phyloP scores from a whole-genome alignment of 2,329 filamentous ascomycete genomes.

The Dothidotthia symphoricarpi region DNA sequence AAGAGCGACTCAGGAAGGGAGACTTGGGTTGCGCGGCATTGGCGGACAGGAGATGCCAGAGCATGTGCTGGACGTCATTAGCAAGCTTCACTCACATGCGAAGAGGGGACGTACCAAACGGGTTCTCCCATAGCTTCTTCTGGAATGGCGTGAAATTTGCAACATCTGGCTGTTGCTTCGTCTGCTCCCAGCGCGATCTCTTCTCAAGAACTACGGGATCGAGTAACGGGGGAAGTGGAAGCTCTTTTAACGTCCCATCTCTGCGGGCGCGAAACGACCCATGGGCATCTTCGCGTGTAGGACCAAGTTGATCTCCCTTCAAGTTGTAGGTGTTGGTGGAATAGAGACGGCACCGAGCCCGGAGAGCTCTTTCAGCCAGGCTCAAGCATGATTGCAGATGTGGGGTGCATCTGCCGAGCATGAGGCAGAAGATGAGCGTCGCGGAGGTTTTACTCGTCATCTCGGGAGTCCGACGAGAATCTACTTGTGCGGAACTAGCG shows the following conservation, averaged over 20 bases:
- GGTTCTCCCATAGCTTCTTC: constrained; percentile 59
- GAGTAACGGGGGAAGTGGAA: constrained; percentile 52
- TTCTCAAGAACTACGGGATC: constrained; percentile 44
- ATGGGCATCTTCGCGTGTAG: constrained; percentile 31
- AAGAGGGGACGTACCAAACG: constrained; percentile 55
- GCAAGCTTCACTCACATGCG: neutral
- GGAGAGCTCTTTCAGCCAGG: constrained; percentile 9
- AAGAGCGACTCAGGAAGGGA: constrained; percentile 62
- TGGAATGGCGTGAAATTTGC: constrained; percentile 53
- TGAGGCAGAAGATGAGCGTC: constrained; percentile 13
- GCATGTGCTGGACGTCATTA: constrained; percentile 53
- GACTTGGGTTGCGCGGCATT: constrained; percentile 52
- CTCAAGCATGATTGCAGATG: constrained; percentile 19
- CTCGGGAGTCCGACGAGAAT: neutral
- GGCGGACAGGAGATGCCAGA: constrained; percentile 60
- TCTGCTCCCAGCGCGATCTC: constrained; percentile 39
- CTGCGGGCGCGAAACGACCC: constrained; percentile 35
- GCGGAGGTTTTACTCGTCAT: no score
- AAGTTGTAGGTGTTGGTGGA: constrained; percentile 12
- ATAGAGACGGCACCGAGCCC: constrained; percentile 12
- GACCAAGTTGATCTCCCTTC: constrained; percentile 27
- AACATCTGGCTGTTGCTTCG: constrained; percentile 44
- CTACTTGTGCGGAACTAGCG: constrained; percentile 9
- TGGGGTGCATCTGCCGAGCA: constrained; percentile 26
- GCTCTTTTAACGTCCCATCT: constrained; percentile 29